These are phyloP conservation scores for Capsicum chinense DNA, from an alignment of 257 asterid species.

Conservation along the genomic window DNA sequence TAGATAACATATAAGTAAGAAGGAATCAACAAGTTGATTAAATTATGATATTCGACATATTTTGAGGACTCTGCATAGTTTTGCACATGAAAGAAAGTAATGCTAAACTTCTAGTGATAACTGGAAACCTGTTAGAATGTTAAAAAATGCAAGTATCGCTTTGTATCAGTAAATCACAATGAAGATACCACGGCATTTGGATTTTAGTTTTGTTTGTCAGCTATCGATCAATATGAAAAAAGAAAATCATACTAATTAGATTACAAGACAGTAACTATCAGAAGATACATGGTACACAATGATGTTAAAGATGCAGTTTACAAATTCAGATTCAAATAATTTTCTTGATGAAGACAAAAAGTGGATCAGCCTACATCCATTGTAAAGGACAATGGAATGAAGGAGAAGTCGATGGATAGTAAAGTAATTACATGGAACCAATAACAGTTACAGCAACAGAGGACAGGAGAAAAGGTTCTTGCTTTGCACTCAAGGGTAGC, in stretches of 20 bases:
- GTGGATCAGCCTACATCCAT: not conserved
- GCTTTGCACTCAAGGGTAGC: not conserved
- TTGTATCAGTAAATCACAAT: not conserved
- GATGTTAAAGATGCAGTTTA: not conserved
- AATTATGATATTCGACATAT: not conserved
- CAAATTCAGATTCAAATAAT: not conserved
- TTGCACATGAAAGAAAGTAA: not conserved
- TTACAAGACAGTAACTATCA: not conserved
- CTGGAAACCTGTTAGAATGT: slow-evolving; percentile 10
- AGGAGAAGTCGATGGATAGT: not conserved
- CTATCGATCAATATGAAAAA: not conserved
- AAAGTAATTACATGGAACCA: not conserved
- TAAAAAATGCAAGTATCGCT: not conserved
- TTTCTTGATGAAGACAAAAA: not conserved
- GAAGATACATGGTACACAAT: not conserved
- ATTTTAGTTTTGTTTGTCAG: slow-evolving; percentile 21
- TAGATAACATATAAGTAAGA: not conserved
- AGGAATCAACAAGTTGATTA: not conserved
- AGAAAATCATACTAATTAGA: not conserved
- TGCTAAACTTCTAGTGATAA: not conserved
- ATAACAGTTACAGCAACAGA: not conserved
- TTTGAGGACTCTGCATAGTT: not conserved
- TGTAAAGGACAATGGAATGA: not conserved
- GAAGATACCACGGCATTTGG: not conserved
- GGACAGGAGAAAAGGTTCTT: not conserved